Conservation (phyloP, 129 eudicot genomes). For the Dittrichia graveolens region DNA sequence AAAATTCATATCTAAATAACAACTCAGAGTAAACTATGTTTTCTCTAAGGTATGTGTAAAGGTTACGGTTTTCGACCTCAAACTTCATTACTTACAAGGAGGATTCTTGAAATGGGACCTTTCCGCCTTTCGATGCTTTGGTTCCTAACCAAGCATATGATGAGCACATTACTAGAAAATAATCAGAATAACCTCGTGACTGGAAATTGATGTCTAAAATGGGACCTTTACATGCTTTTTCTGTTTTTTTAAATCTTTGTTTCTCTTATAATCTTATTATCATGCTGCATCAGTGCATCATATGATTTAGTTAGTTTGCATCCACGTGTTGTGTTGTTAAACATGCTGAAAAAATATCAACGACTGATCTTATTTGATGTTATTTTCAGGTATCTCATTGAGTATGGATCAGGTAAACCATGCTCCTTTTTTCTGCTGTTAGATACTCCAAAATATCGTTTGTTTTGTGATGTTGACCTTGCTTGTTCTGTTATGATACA, state of each 20-base stretch:
- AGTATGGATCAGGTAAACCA: constrained; percentile 64
- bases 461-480: neutral
- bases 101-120: no score
- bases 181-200: no score
- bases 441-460: neutral
- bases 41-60: no score
- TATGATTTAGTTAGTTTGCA: neutral
- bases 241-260: neutral
- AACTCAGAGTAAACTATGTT: no score
- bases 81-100: no score
- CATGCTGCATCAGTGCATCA: neutral
- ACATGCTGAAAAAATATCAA: neutral
- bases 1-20: no score
- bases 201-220: no score
- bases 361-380: constrained; percentile 20
- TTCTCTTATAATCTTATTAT: neutral
- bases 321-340: neutral
- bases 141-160: no score
- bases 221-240: neutral
- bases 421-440: neutral
- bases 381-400: constrained; percentile 60
- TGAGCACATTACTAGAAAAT: no score
- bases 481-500: constrained; percentile 23
- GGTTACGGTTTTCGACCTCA: no score
- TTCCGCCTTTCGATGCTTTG: no score